phyloP scores from a whole-genome alignment of 805 yeast genomes.

The Hanseniaspora lachancei region DNA sequence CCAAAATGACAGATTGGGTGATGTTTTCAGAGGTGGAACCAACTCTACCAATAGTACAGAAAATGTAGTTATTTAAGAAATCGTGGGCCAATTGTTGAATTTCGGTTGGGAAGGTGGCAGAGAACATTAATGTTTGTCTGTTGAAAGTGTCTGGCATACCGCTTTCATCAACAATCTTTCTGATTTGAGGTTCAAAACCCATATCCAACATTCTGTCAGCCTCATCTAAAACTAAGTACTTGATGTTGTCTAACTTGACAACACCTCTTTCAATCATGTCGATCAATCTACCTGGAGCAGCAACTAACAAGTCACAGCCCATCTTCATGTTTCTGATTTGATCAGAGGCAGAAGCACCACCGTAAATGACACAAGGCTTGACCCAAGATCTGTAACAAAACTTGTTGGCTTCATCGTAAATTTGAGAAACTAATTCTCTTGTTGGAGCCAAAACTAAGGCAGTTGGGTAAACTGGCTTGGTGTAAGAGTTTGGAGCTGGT shows the following conservation, averaged over 20 bases:
- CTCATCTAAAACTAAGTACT: slow-evolving; percentile 90
- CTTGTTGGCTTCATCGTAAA: slow-evolving; percentile 88
- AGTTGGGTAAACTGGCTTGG: slow-evolving; percentile 82
- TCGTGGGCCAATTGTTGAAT: slow-evolving; percentile 95
- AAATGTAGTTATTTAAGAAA: slow-evolving; percentile 88
- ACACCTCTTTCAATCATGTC: slow-evolving; percentile 92
- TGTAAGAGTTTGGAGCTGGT: slow-evolving; percentile 30
- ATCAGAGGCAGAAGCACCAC: slow-evolving; percentile 88
- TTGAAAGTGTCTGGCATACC: slow-evolving; percentile 88
- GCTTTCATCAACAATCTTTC: slow-evolving; percentile 94
- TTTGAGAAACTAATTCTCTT: slow-evolving; percentile 96
- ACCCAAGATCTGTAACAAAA: slow-evolving; percentile 98
- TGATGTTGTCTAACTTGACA: slow-evolving; percentile 78
- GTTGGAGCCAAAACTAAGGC: slow-evolving; percentile 96
- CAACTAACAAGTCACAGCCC: slow-evolving; percentile 93
- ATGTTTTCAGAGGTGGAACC: slow-evolving; percentile 98
- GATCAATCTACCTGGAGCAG: slow-evolving; percentile 98
- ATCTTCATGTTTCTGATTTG: slow-evolving; percentile 80
- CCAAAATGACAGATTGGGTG: slow-evolving; percentile 84
- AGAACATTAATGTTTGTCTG: slow-evolving; percentile 96
- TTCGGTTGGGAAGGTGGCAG: slow-evolving; percentile 98
- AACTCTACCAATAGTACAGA: slow-evolving; percentile 95
- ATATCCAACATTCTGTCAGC: slow-evolving; percentile 99
- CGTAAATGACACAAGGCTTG: slow-evolving; percentile 88
- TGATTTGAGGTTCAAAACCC: slow-evolving; percentile 99